phyloP scores from a whole-genome alignment of 306 rosid species.

The Dalbergia oliveri region DNA sequence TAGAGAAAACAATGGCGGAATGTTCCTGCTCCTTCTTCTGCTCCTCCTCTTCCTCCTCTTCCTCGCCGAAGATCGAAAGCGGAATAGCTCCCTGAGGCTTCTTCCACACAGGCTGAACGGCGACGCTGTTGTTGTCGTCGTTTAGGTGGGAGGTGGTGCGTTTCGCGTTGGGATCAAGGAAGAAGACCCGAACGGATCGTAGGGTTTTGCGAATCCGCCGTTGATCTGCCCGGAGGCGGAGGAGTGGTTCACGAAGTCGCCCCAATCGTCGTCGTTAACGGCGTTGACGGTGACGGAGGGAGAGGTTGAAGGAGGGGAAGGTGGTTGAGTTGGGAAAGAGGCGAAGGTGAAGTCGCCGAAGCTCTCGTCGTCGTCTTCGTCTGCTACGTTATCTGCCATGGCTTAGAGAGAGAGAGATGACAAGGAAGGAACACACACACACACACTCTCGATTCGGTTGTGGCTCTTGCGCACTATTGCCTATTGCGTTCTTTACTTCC shows the following conservation, averaged over 20 bases:
- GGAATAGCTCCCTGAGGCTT: constrained; percentile 83
- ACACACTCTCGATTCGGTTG: constrained; percentile 1
- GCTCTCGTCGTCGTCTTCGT: constrained; percentile 75
- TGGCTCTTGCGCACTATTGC: not conserved
- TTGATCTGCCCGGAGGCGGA: constrained; percentile 59
- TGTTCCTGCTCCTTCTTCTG: constrained; percentile 44
- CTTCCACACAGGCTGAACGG: constrained; percentile 49
- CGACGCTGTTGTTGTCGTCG: constrained; percentile 14
- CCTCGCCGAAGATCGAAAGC: constrained; percentile 87
- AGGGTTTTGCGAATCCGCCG: constrained; percentile 33
- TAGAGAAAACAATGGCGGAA: constrained; percentile 41
- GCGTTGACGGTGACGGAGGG: not conserved
- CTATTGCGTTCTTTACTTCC: not conserved
- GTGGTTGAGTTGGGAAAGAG: no score
- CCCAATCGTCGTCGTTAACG: constrained; percentile 65
- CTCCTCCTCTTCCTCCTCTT: constrained; percentile 53
- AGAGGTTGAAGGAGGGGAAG: constrained; percentile 38
- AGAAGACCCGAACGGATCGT: constrained; percentile 41
- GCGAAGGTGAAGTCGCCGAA: constrained; percentile 82
- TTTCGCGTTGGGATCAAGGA: constrained; percentile 25
- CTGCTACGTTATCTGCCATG: constrained; percentile 76
- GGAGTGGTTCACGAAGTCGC: constrained; percentile 68
- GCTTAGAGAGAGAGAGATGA: not conserved
- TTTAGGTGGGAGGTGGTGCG: constrained; percentile 8
- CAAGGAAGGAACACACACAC: not conserved